Base-by-base conservation (phyloP, 2,329 filamentous ascomycete genomes). In the Arthrocladium fulminans region DNA sequence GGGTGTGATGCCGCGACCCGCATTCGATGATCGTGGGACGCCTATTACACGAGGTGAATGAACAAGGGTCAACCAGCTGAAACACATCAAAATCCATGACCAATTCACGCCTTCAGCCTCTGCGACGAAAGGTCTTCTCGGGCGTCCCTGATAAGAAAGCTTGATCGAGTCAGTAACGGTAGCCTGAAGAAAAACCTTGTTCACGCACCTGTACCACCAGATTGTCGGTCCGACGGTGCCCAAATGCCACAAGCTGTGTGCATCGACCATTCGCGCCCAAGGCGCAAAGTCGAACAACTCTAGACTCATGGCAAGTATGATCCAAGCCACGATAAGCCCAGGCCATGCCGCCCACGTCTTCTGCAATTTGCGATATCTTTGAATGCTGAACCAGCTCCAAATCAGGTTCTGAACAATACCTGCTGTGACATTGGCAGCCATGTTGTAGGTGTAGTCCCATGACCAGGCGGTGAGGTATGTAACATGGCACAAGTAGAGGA, bases 391-490 rank as follows among this genome's bases (percentile, higher is more conserved):
- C 66, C 79, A 84, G 37, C 76, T 86, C 92, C 92, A 97, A 50
- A 97, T 69, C 3, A 82, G 45, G 60, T 97, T 95, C 62, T 88
- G 83, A 3, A 89, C 65, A 34, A 88, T 72, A 2, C 92, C 92
- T 9, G 85, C 79, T 2, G 77, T 80, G 17, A 98, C 86, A 61
- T 97, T 98, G 45, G 89, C 92, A 1, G 84, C 81, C 88, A 98
- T 97, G 65, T 98, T 98, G 70, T 98, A 98, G 3, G 84, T 85
- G 65, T 98, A 98, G 66, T 97, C 86, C 86, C 92, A 98, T 15
- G 75, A 73, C 73, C 89, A 86, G 57, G 88, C 79, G 61, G 84
- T 87, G 47, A 98, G 74, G 65, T 95, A 98, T 39, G 73, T 76
- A 41, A 96, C 80, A 63, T 98, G 92, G 47, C 77, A 71, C 22